Base-by-base conservation (phyloP, 495 filamentous ascomycete species). In the Diplogelasinospora grovesii region DNA sequence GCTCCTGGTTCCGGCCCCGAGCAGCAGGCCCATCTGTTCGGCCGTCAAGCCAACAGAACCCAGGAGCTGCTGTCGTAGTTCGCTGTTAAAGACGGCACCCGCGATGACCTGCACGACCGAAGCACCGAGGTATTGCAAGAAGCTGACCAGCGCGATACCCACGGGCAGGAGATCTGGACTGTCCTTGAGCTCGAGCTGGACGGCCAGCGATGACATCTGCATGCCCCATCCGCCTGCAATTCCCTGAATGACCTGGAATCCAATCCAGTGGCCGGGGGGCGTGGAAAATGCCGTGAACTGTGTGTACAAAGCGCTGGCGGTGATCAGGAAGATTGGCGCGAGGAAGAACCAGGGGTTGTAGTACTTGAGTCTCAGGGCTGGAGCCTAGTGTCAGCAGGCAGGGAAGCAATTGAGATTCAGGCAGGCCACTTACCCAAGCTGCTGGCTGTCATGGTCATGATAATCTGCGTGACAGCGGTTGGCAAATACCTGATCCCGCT, bases 181-280 rank as follows among this genome's bases (percentile, higher is more conserved):
- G 25, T 41, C 41, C 26, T 54, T 36, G 1, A 54, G 40, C 28
- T 50, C 52, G 3, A 42, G 40, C 21, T 54, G 52, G 4, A 51
- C 35, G 13, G 39, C 19, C 8, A 54, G 27, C 1, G 52, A 42
- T 3, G 30, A 22, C 39, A 69, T 56, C 29, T 71, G 68, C 35
- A 72, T 56, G 0, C 58, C 66, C 10, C 57, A 45, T 2, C 71
- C 71, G 16, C 49, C 51, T 5, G 66, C 70, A 6, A 60, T 45
- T 11, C 73, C 73, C 3, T 60, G 51, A 2, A 79, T 48, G 6
- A 74, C 62, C 36, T 75, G 69, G 35, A 70, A 74, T 0, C 73
- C 68, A 21, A 72, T 58, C 73, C 73, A 79, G 46, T 64, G 37
- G 3, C 58, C 52, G 2, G 43, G 33, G 8, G 63, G 44, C 8